These are phyloP conservation scores for Neodidymelliopsis sp. DNA, from an alignment of 2,329 filamentous ascomycete species.

Conservation along the genomic window DNA sequence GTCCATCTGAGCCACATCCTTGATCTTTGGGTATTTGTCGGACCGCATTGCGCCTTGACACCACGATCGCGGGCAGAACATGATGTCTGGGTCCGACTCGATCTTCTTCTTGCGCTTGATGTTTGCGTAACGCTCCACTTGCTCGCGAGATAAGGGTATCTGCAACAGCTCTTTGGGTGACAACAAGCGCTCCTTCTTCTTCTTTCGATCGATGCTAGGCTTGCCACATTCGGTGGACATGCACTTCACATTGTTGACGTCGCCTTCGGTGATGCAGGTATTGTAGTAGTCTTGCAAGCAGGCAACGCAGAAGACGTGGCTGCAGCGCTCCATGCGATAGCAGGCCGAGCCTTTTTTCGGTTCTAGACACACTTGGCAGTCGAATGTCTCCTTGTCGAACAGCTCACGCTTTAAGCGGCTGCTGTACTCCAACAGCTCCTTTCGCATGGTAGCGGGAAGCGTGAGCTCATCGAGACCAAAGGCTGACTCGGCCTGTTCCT, in stretches of 20 bases:
- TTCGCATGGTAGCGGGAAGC: conserved; percentile 63
- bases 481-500: conserved; percentile 63
- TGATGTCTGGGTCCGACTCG: conserved; percentile 87
- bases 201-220: conserved; percentile 22
- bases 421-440: conserved; percentile 80
- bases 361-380: conserved; percentile 88
- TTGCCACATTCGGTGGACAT: conserved; percentile 77
- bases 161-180: conserved; percentile 79
- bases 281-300: conserved; percentile 93
- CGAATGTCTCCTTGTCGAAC: conserved; percentile 85
- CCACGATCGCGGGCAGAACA: conserved; percentile 92
- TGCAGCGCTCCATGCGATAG: conserved; percentile 82
- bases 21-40: conserved; percentile 56
- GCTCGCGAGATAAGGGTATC: conserved; percentile 63
- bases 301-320: conserved; percentile 88
- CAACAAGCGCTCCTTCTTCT: conserved; percentile 67
- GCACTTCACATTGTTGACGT: conserved; percentile 81
- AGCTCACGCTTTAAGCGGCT: conserved; percentile 74
- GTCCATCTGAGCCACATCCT: conserved; percentile 49
- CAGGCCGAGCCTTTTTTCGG: conserved; percentile 87
- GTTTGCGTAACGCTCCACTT: conserved; percentile 84
- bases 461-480: conserved; percentile 61
- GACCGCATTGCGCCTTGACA: conserved; percentile 85
- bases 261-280: conserved; percentile 83
- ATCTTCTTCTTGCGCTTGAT: conserved; percentile 93